Evolutionary conservation across 2,329 filamentous ascomycete genomes (phyloP), one percentile per base, ranked within the genome.

Genomic region (Microcera coccophila): DNA sequence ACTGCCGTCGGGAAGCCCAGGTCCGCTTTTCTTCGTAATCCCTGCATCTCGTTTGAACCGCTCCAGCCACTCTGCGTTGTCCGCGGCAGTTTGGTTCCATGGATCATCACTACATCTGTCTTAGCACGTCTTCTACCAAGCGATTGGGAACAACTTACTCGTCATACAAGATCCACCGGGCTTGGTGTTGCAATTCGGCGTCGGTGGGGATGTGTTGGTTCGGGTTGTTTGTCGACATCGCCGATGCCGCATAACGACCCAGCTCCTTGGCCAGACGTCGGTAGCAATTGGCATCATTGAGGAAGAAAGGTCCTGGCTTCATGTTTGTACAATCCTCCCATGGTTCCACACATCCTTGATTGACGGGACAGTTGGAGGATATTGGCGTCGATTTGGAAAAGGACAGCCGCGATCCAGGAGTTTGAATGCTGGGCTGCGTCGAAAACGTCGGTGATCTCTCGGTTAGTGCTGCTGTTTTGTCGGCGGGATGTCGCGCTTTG

Each of bases 1-100:
- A 5, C 59, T 47, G 18, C 60, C 63, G 2, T 58, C 49, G 0
- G 69, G 65, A 0, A 82, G 66, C 2, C 76, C 77, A 0, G 77
- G 77, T 0, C 78, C 75, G 4, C 67, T 62, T 9, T 69, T 65
- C n/a, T 67, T 60, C 1, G 75, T 59, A 21, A 83, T 73, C 15
- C 77, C 77, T 1, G 66, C 69, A 36, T 78, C 72, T 10, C 77
- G 72, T 60, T 84, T 83, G 65, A 84, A 82, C 34, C 79, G 72
- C 42, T 73, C 69, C 11, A 84, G 68, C 80, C 80, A 84, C 60
- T 83, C 79, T 1, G 69, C 71, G 49, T 83, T 82, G 54, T 83
- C 80, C 21, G 79, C 79, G 1, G 77, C 76, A 0, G 79, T 83
- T 52, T 80, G 75, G 57, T 83, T 82, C 75, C 78, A 82, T 3